A percentile compares a stretch with the other conserved stretches of the same genome.
Evolutionary conservation across 495 filamentous ascomycete species (phyloP).

Genomic region (Aspergillus olivimuriae): DNA sequence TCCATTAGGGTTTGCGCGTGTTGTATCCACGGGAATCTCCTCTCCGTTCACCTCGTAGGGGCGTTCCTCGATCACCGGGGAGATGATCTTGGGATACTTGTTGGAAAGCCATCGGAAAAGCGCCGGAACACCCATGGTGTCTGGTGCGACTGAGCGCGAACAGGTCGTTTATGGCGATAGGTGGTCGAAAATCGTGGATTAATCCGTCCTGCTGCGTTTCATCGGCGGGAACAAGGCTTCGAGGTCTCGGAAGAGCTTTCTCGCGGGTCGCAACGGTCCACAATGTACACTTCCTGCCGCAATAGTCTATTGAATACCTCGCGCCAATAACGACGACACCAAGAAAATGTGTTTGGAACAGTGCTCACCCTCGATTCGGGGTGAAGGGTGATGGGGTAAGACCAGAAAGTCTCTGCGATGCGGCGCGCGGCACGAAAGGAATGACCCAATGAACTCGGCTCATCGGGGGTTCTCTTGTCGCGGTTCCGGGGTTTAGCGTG

Average conservation of each 20-base stretch:
- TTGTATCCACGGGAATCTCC: slow-evolving; percentile 75
- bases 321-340: too few relatives aligned
- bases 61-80: slow-evolving; percentile 78
- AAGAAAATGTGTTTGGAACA: too few relatives aligned
- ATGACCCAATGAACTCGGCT: slow-evolving; percentile 1
- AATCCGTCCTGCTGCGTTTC: slow-evolving; percentile 9
- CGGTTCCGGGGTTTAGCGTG: slow-evolving; percentile 14
- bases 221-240: slow-evolving; percentile 7
- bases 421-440: background rate
- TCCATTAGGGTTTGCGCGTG: slow-evolving; percentile 88
- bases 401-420: background rate
- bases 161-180: too few relatives aligned
- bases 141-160: slow-evolving; percentile 13
- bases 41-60: slow-evolving; percentile 72
- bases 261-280: background rate
- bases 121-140: slow-evolving; percentile 87
- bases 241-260: background rate
- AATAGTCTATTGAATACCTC: too few relatives aligned
- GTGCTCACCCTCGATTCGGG: too few relatives aligned
- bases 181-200: too few relatives aligned
- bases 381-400: background rate
- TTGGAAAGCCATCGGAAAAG: slow-evolving; percentile 89
- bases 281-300: too few relatives aligned
- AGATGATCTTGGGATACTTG: slow-evolving; percentile 96
- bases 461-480: slow-evolving; percentile 22